These are phyloP conservation scores for Leccinum subtestaceum DNA, from an alignment of 768 basidiomycete genomes.

Conservation along the genomic window DNA sequence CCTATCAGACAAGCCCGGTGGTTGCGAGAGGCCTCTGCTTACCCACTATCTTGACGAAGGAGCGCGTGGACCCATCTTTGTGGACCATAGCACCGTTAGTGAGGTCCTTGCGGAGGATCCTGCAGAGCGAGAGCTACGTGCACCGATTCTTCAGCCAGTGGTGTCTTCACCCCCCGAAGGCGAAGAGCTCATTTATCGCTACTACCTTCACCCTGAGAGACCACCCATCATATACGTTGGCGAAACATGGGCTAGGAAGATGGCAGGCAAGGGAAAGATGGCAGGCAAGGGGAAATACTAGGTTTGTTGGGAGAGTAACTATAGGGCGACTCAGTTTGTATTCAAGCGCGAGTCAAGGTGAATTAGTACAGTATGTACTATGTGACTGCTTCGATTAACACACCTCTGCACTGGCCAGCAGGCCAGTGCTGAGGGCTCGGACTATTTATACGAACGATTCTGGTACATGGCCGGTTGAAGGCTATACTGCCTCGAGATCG, in stretches of 20 bases:
- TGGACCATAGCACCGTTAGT: not conserved
- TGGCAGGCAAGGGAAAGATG: not conserved
- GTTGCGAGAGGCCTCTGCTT: not conserved
- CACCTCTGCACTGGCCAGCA: too few relatives aligned
- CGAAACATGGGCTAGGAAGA: constrained; percentile 10
- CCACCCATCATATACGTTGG: constrained; percentile 11
- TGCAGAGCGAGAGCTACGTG: constrained; percentile 1
- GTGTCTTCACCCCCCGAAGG: constrained; percentile 2
- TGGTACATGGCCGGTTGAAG: too few relatives aligned
- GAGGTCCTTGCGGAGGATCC: constrained; percentile 1
- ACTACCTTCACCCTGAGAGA: not conserved
- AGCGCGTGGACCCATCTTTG: constrained; percentile 9
- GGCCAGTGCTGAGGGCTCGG: too few relatives aligned
- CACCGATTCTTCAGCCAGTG: constrained; percentile 3
- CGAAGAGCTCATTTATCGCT: constrained; percentile 5
- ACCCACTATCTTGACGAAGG: constrained; percentile 11
- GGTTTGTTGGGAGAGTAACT: too few relatives aligned
- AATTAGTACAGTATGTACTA: too few relatives aligned
- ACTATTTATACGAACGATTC: too few relatives aligned
- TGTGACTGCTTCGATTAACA: too few relatives aligned
- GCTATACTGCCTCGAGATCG: too few relatives aligned
- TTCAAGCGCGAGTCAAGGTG: too few relatives aligned
- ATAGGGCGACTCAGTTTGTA: too few relatives aligned
- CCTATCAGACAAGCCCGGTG: not conserved
- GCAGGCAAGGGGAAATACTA: not conserved